phyloP scores from a whole-genome alignment of 1,284 basidiomycete species.

The Cryptococcus neoformans region DNA sequence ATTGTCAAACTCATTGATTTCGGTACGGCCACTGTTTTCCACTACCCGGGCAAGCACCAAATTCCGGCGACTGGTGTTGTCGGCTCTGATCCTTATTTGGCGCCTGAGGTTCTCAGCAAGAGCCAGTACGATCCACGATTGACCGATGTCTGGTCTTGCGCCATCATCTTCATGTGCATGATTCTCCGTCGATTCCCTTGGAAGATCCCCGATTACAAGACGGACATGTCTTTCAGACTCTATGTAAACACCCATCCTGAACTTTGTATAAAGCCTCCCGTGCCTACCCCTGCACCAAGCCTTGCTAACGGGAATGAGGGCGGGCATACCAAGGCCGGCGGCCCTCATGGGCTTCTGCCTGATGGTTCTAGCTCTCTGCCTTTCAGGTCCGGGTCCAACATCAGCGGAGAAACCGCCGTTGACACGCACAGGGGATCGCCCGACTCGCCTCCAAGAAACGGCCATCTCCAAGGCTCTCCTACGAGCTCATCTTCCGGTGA shows the following conservation, averaged over 20 bases:
- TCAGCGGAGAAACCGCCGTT: conserved; percentile 25
- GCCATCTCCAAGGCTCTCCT: background rate
- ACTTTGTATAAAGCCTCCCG: conserved; percentile 56
- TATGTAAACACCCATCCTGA: conserved; percentile 93
- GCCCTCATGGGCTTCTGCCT: conserved; percentile 25
- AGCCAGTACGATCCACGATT: conserved; percentile 91
- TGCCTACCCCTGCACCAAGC: conserved; percentile 42
- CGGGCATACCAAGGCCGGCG: conserved; percentile 22
- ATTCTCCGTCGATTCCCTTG: conserved; percentile 97
- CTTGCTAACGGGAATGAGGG: conserved; percentile 30
- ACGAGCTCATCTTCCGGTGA: conserved; percentile 21
- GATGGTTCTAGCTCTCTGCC: conserved; percentile 43
- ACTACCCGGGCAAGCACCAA: conserved; percentile 88
- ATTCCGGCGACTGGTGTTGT: conserved; percentile 85
- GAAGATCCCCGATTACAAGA: conserved; percentile 96
- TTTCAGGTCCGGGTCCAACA: conserved; percentile 34
- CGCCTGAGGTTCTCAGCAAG: conserved; percentile 84
- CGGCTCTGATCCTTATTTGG: conserved; percentile 96
- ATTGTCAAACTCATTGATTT: conserved; percentile 99
- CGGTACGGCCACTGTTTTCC: conserved; percentile 98
- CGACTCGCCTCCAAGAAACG: conserved; percentile 7
- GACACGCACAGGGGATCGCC: conserved; percentile 7
- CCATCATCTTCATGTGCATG: conserved; percentile 99
- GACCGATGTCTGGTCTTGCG: conserved; percentile 98
- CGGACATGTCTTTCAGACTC: conserved; percentile 83